These are phyloP conservation scores for Trypanosoma congolense DNA, from an alignment of 208 protist genomes.

Conservation along the genomic window DNA sequence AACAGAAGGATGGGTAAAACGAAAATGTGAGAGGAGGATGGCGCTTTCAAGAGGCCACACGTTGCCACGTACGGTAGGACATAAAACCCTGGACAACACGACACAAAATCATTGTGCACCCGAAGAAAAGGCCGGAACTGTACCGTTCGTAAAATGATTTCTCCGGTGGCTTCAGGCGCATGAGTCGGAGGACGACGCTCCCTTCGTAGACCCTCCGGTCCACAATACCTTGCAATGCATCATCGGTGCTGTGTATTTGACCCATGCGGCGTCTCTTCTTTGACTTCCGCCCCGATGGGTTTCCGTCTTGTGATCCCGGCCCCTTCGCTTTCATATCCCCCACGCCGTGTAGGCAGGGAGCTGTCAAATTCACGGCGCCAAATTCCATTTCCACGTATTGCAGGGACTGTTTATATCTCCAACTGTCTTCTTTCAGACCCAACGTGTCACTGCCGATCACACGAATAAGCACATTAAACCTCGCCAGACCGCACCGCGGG, in stretches of 20 bases:
- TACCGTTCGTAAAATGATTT: conserved; percentile 23
- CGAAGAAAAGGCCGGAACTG: conserved; percentile 19
- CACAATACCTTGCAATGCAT: conserved; percentile 12
- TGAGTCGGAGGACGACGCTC: conserved; percentile 22
- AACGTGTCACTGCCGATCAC: conserved; percentile 29
- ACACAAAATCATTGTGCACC: conserved; percentile 18
- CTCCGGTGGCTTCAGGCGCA: conserved; percentile 10
- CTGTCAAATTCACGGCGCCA: conserved; percentile 22
- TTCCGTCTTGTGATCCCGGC: too few species aligned
- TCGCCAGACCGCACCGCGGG: conserved; percentile 16
- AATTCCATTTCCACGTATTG: conserved; percentile 51
- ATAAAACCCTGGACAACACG: conserved; percentile 22
- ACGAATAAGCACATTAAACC: conserved; percentile 38
- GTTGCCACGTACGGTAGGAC: conserved; percentile 8
- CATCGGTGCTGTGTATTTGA: conserved; percentile 6
- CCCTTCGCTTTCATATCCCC: too few species aligned
- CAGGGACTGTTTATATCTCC: conserved; percentile 37
- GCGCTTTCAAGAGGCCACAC: background rate
- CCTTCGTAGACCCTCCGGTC: conserved; percentile 17
- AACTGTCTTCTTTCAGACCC: conserved; percentile 15
- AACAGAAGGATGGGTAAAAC: too few species aligned
- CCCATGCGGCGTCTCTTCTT: conserved; percentile 25
- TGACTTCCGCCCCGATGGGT: too few species aligned
- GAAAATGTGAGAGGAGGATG: background rate
- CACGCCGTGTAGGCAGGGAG: conserved; percentile 20